These are phyloP conservation scores for Cyberlindnera bimundalis DNA, from an alignment of 805 yeast genomes.

Conservation along the genomic window DNA sequence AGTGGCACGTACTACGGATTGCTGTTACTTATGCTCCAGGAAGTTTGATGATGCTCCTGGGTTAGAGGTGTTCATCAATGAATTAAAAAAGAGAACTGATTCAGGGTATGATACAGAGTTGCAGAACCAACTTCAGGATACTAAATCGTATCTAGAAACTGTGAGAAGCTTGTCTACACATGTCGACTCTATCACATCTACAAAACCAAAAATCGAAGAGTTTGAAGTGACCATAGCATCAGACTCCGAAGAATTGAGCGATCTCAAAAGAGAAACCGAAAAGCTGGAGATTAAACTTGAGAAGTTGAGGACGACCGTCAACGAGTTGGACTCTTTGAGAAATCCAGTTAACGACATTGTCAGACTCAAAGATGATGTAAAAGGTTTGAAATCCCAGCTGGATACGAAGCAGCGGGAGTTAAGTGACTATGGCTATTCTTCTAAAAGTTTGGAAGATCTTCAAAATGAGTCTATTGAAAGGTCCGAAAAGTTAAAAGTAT, in stretches of 20 bases:
- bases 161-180: conserved; percentile 30
- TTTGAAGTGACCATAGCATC: conserved; percentile 14
- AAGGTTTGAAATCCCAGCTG: conserved; percentile 28
- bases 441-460: conserved; percentile 41
- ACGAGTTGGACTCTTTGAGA: conserved; percentile 17
- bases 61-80: conserved; percentile 26
- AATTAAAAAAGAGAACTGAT: conserved; percentile 30
- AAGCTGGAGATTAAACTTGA: conserved; percentile 9
- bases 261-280: neutral
- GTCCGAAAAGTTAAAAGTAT: conserved; percentile 35
- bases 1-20: conserved; percentile 50
- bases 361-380: conserved; percentile 33
- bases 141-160: conserved; percentile 29
- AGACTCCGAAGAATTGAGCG: conserved; percentile 14
- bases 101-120: conserved; percentile 32
- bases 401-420: conserved; percentile 33
- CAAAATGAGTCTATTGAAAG: conserved; percentile 41
- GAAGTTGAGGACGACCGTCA: neutral
- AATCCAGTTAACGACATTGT: conserved; percentile 34
- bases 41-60: conserved; percentile 45
- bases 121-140: conserved; percentile 31
- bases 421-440: conserved; percentile 34
- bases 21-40: conserved; percentile 73
- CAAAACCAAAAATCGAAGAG: conserved; percentile 14
- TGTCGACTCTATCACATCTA: conserved; percentile 22